phyloP scores from a whole-genome alignment of 225 moss, liverwort and hornwort species.

The Sphagnum contortum region DNA sequence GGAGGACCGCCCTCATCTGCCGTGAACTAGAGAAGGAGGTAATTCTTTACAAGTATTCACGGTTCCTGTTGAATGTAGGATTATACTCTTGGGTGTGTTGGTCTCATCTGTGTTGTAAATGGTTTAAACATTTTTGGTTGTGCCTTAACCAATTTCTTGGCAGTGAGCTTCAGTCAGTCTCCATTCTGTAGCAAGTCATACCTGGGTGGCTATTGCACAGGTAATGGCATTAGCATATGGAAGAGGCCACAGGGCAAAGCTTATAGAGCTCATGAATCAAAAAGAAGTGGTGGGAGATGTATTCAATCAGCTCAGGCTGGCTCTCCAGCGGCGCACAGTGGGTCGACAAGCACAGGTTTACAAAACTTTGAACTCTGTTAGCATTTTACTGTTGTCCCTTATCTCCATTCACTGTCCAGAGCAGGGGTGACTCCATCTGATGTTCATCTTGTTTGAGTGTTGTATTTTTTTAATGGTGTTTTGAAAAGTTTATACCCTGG shows the following conservation, averaged over 20 bases:
- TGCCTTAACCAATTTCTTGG: no score
- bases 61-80: neutral
- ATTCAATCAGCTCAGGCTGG: conserved; percentile 77
- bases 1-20: conserved; percentile 85
- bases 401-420: no score
- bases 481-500: no score
- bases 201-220: conserved; percentile 11
- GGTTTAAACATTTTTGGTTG: no score
- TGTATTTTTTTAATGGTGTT: no score
- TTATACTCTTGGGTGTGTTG: neutral
- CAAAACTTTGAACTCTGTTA: no score
- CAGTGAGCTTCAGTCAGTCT: no score
- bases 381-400: no score
- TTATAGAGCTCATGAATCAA: conserved; percentile 81
- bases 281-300: conserved; percentile 77
- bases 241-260: conserved; percentile 54
- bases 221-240: conserved; percentile 70
- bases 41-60: neutral
- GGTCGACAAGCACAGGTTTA: conserved; percentile 60
- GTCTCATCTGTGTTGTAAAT: neutral
- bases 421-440: no score
- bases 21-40: conserved; percentile 90
- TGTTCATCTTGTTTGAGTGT: no score
- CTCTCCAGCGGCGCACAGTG: conserved; percentile 61
- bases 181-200: no score